Percentiles rank a stretch among this genome's conserved stretches.
Evolutionary conservation across 371 early-diverging fungal genomes (phyloP).

Genomic region (Entomophthora muscae): DNA sequence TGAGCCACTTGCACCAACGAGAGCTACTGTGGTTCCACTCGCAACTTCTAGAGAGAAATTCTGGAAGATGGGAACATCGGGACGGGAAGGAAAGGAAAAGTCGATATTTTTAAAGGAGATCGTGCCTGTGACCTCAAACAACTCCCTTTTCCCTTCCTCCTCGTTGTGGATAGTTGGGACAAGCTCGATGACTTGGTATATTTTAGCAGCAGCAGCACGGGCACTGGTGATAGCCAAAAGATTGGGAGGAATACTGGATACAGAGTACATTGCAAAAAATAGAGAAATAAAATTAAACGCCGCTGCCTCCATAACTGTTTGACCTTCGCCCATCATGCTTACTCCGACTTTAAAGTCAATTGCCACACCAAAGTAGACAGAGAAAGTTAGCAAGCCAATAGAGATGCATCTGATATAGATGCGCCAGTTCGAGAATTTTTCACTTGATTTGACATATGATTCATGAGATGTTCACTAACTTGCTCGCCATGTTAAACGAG

Average conservation of each 20-base stretch:
- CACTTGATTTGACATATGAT: no score
- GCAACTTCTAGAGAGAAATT: conserved; percentile 37
- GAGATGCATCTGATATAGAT: no score
- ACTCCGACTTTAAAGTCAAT: conserved; percentile 66
- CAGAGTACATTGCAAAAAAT: conserved; percentile 20
- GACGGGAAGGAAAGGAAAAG: conserved; percentile 46
- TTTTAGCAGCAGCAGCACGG: conserved; percentile 35
- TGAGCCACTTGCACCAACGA: conserved; percentile 44
- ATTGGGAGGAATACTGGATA: conserved; percentile 30
- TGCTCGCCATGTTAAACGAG: conserved; percentile 56
- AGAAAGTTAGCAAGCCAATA: conserved; percentile 43
- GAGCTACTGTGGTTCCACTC: conserved; percentile 36
- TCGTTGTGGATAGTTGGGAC: conserved; percentile 39
- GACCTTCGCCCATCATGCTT: conserved; percentile 24
- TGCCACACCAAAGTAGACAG: conserved; percentile 41
- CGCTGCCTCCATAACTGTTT: conserved; percentile 26
- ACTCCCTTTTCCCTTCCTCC: conserved; percentile 27
- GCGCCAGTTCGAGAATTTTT: no score
- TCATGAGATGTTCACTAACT: conserved; percentile 40
- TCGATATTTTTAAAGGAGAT: conserved; percentile 47
- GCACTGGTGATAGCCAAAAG: conserved; percentile 34
- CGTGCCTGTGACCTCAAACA: conserved; percentile 26
- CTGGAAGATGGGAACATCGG: conserved; percentile 31
- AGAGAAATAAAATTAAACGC: conserved; percentile 46
- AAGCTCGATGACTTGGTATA: conserved; percentile 60